Conservation (phyloP, 176 grass and related monocot species). For the Oryza meyeriana region DNA sequence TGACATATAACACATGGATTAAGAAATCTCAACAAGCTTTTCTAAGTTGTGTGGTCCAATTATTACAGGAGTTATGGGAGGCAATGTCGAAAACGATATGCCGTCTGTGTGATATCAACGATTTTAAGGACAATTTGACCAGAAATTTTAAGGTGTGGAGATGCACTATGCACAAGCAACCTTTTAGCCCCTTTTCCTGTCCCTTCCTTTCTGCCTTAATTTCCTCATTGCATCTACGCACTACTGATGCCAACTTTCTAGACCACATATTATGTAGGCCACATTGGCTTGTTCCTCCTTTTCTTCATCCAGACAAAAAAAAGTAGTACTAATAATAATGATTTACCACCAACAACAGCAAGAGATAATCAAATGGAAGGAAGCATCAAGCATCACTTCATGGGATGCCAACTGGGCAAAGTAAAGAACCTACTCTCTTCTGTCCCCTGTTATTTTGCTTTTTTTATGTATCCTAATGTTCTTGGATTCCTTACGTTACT, state of each 20-base stretch:
- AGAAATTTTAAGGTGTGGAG: slow-evolving; percentile 30
- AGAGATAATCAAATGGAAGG: slow-evolving; percentile 14
- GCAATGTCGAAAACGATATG: not conserved
- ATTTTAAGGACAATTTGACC: slow-evolving; percentile 26
- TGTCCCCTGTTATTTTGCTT: slow-evolving; percentile 16
- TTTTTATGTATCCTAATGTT: not conserved
- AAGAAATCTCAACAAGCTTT: slow-evolving; percentile 19
- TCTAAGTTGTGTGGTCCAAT: not conserved
- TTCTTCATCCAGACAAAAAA: not conserved
- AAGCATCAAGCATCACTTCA: slow-evolving; percentile 45
- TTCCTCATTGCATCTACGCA: slow-evolving; percentile 17
- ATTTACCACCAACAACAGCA: slow-evolving; percentile 37
- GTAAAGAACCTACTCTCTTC: slow-evolving; percentile 44
- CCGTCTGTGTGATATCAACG: slow-evolving; percentile 11
- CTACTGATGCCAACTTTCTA: slow-evolving; percentile 28
- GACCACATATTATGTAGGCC: slow-evolving; percentile 21
- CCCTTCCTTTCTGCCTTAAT: slow-evolving; percentile 32
- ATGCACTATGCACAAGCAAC: slow-evolving; percentile 16
- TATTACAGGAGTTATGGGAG: slow-evolving; percentile 14
- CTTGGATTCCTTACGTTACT: slow-evolving; percentile 28
- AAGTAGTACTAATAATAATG: not conserved
- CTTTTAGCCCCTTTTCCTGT: slow-evolving; percentile 1
- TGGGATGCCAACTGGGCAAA: slow-evolving; percentile 43
- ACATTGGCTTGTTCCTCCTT: slow-evolving; percentile 23
- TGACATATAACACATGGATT: slow-evolving; percentile 14